Conservation (phyloP, 2,329 filamentous ascomycete genomes). For the Ampelomyces quisqualis region DNA sequence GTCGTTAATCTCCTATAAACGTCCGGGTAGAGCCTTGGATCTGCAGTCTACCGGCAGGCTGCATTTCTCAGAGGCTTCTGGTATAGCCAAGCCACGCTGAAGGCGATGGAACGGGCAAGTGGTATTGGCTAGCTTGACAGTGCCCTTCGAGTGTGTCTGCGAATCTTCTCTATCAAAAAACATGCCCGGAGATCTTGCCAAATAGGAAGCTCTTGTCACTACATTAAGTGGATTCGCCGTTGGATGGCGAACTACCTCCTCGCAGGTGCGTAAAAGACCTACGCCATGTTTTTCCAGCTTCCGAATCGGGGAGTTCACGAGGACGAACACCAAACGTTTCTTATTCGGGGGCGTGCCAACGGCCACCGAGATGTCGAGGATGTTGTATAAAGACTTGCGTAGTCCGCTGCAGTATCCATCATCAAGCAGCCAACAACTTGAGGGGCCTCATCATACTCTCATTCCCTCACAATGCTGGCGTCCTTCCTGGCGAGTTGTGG, state of each 20-base stretch:
- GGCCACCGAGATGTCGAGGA: neutral
- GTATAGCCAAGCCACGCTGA: neutral
- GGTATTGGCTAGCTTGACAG: neutral
- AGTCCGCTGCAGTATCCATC: neutral
- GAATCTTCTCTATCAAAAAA: neutral
- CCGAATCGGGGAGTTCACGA: conserved; percentile 4
- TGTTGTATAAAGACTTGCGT: conserved; percentile 1
- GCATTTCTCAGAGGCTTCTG: neutral
- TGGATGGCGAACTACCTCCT: neutral
- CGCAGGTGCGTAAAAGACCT: neutral
- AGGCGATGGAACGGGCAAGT: conserved; percentile 6
- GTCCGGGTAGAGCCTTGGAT: neutral
- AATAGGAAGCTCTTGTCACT: neutral
- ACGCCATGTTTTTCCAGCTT: conserved; percentile 1
- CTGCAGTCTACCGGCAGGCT: neutral
- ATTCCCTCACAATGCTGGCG: neutral
- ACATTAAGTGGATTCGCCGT: neutral
- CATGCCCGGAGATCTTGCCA: neutral
- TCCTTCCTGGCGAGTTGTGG: conserved; percentile 1
- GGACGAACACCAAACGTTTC: neutral
- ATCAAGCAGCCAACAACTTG: neutral
- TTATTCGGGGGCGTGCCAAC: neutral
- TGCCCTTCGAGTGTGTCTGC: neutral
- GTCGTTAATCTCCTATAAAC: too few relatives aligned
- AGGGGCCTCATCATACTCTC: neutral